Percentiles rank a stretch among this genome's conserved stretches.
These are phyloP conservation scores for Fusarium succisae DNA, from an alignment of 2,329 filamentous ascomycete species.

Conservation along the genomic window DNA sequence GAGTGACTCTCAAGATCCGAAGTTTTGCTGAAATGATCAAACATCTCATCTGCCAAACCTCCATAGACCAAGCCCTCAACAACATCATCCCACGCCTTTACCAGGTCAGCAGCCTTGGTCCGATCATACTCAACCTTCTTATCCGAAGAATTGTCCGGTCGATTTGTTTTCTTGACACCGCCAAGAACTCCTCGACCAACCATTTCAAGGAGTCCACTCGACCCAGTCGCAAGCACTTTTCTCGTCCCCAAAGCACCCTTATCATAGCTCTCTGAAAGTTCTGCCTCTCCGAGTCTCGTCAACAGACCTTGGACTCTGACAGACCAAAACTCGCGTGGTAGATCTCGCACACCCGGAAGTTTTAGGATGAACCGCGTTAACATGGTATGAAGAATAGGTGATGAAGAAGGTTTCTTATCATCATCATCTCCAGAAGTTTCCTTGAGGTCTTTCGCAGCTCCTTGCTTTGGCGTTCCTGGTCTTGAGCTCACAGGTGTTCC, in stretches of 20 bases:
- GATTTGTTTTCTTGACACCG: constrained; percentile 51
- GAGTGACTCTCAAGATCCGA: constrained; percentile 72
- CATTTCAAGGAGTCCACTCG: constrained; percentile 75
- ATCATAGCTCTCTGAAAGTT: constrained; percentile 84
- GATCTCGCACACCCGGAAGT: constrained; percentile 71
- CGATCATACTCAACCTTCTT: constrained; percentile 62
- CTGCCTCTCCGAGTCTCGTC: constrained; percentile 69
- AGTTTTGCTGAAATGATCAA: constrained; percentile 67
- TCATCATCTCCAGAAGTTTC: constrained; percentile 20
- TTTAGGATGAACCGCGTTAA: constrained; percentile 71
- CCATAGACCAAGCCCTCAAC: constrained; percentile 75
- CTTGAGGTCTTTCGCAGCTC: constrained; percentile 26
- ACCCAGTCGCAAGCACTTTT: constrained; percentile 78
- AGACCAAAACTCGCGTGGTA: constrained; percentile 73
- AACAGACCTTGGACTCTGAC: constrained; percentile 69
- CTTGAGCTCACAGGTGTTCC: constrained; percentile 38
- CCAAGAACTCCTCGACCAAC: constrained; percentile 72
- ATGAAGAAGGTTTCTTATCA: constrained; percentile 53
- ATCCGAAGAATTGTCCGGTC: not conserved
- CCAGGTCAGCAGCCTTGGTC: constrained; percentile 67
- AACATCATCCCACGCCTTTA: constrained; percentile 72
- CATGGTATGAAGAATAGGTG: constrained; percentile 75
- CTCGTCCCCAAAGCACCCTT: constrained; percentile 78
- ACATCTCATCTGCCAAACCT: constrained; percentile 70
- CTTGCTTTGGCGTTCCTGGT: constrained; percentile 42